Evolutionary conservation across 371 early-diverging fungal genomes (phyloP).

Genomic region (Actinomortierella ambigua): DNA sequence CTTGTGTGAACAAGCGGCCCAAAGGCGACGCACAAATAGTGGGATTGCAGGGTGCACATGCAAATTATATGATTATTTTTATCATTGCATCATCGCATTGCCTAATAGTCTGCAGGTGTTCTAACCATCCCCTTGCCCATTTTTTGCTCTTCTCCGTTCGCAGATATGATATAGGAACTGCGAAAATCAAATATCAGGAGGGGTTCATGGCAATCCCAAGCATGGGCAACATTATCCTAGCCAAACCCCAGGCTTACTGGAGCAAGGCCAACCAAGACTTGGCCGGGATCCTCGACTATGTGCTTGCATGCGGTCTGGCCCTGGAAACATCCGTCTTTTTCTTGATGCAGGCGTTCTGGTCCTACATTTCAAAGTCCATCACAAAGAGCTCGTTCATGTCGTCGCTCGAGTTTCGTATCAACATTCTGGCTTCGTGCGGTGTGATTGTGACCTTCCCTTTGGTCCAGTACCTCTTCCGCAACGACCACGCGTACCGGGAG

Average conservation of each 20-base stretch:
- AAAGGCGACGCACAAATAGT: too few relatives aligned
- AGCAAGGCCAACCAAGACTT: constrained; percentile 3
- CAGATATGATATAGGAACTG: constrained; percentile 17
- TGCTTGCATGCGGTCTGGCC: constrained; percentile 2
- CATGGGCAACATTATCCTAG: constrained; percentile 3
- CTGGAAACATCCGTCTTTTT: constrained; percentile 5
- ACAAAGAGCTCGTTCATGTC: constrained; percentile 31
- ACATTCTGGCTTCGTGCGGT: constrained; percentile 10
- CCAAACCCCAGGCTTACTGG: constrained; percentile 5
- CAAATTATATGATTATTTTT: too few relatives aligned
- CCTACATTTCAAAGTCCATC: constrained; percentile 26
- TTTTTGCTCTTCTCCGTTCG: neutral
- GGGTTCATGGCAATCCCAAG: constrained; percentile 7
- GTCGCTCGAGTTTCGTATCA: constrained; percentile 22
- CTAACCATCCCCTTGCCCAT: too few relatives aligned
- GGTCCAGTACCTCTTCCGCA: constrained; percentile 22
- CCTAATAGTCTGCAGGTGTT: too few relatives aligned
- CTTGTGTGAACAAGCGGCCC: too few relatives aligned
- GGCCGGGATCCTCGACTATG: neutral
- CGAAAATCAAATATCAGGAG: constrained; percentile 20
- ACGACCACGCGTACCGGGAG: constrained; percentile 11
- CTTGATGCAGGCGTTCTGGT: constrained; percentile 13
- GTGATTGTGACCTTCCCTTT: constrained; percentile 12
- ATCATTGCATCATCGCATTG: too few relatives aligned
- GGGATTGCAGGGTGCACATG: too few relatives aligned